A percentile compares a stretch with the other conserved stretches of the same genome.
phyloP scores from a whole-genome alignment of 306 rosid species.

The Pachyrhizus erosus region DNA sequence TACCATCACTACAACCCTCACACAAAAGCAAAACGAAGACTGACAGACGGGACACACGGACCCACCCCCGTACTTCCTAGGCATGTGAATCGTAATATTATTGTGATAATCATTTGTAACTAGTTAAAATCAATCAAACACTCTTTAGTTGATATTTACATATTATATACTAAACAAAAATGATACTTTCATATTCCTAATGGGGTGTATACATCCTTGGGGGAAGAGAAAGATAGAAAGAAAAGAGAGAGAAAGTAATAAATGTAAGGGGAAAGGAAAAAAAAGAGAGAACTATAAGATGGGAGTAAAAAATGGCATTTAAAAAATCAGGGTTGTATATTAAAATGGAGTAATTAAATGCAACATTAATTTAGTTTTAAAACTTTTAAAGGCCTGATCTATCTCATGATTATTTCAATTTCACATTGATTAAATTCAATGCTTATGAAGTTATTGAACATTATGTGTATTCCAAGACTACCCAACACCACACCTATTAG shows the following conservation, averaged over 20 bases:
- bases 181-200: not conserved
- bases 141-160: not conserved
- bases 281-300: not conserved
- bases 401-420: conserved; percentile 8
- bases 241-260: not conserved
- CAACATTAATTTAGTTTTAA: not conserved
- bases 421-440: not conserved
- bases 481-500: not conserved
- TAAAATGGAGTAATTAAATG: conserved; percentile 29
- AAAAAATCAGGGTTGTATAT: not conserved
- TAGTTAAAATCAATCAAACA: conserved; percentile 13
- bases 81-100: conserved; percentile 11
- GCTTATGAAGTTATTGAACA: conserved; percentile 12
- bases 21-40: too few species aligned
- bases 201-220: not conserved
- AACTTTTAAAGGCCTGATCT: not conserved
- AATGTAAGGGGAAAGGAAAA: not conserved
- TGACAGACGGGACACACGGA: too few species aligned
- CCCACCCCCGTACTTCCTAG: too few species aligned
- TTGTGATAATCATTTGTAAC: not conserved
- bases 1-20: too few species aligned
- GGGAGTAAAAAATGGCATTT: not conserved
- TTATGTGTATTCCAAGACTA: conserved; percentile 13
- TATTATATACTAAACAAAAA: not conserved
- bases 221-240: not conserved